phyloP scores from a whole-genome alignment of 768 basidiomycete species.

The Boletus eberwhitei region DNA sequence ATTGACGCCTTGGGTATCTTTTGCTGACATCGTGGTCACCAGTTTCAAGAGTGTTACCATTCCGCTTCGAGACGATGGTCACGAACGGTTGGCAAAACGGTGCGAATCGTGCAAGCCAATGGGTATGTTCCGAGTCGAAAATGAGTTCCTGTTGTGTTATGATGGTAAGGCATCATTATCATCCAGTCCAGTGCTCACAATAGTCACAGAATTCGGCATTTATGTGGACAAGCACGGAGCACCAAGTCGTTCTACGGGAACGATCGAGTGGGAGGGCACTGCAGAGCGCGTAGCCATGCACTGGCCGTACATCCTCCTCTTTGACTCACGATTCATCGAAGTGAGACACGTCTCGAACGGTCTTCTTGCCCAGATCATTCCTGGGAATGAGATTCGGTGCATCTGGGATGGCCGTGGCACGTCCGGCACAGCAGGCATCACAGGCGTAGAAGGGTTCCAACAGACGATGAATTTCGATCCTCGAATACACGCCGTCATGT shows the following conservation, averaged over 20 bases:
- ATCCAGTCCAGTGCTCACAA: constrained; percentile 1
- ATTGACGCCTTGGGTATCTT: neutral
- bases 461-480: constrained; percentile 65
- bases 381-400: constrained; percentile 77
- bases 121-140: constrained; percentile 88
- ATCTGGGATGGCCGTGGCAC: constrained; percentile 83
- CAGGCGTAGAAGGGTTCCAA: constrained; percentile 33
- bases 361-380: constrained; percentile 76
- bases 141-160: constrained; percentile 88
- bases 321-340: constrained; percentile 89
- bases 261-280: constrained; percentile 93
- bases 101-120: constrained; percentile 80
- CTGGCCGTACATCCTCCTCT: constrained; percentile 82
- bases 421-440: constrained; percentile 22
- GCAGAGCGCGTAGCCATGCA: constrained; percentile 89
- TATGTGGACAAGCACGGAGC: constrained; percentile 93
- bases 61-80: constrained; percentile 73
- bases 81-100: constrained; percentile 70
- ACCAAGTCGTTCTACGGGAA: constrained; percentile 63
- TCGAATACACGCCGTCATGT: constrained; percentile 86
- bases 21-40: neutral
- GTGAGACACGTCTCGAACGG: constrained; percentile 81
- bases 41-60: constrained; percentile 90
- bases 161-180: constrained; percentile 53
- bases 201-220: constrained; percentile 73